These are phyloP conservation scores for Irpex rosettiformis DNA, from an alignment of 1,284 basidiomycete genomes.

Conservation along the genomic window DNA sequence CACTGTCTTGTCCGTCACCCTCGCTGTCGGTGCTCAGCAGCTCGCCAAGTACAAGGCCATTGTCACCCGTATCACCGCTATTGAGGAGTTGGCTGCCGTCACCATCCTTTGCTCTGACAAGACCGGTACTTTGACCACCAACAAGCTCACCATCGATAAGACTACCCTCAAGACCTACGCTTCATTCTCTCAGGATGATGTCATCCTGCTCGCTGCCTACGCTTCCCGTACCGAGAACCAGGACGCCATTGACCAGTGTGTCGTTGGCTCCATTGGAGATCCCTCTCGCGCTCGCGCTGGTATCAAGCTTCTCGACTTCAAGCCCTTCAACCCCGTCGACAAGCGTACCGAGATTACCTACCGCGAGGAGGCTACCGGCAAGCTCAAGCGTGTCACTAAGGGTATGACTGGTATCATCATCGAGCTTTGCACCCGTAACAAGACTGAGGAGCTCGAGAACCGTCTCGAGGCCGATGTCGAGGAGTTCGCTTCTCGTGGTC, in stretches of 20 bases:
- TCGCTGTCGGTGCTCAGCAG: constrained; percentile 97
- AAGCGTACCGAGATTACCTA: constrained; percentile 99
- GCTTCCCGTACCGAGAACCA: constrained; percentile 98
- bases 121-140: constrained; percentile 96
- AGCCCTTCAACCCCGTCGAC: constrained; percentile 99
- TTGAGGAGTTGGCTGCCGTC: constrained; percentile 95
- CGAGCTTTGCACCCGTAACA: constrained; percentile 95
- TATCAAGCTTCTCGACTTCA: constrained; percentile 97
- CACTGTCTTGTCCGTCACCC: constrained; percentile 92
- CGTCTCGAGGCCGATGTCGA: constrained; percentile 92
- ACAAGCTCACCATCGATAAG: constrained; percentile 98
- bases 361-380: constrained; percentile 89
- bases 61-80: constrained; percentile 97
- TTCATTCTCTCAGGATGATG: constrained; percentile 84
- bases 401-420: constrained; percentile 98
- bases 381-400: constrained; percentile 98
- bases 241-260: constrained; percentile 93
- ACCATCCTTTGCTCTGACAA: constrained; percentile 98
- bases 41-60: constrained; percentile 98
- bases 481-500: constrained; percentile 94
- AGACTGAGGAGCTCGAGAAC: constrained; percentile 89
- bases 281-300: constrained; percentile 77
- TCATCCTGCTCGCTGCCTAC: constrained; percentile 92
- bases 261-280: constrained; percentile 81
- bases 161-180: constrained; percentile 91